Percentiles rank a stretch among this genome's conserved stretches.
These are phyloP conservation scores for Dactylella cylindrospora DNA, from an alignment of 2,329 filamentous ascomycete species.

Conservation along the genomic window DNA sequence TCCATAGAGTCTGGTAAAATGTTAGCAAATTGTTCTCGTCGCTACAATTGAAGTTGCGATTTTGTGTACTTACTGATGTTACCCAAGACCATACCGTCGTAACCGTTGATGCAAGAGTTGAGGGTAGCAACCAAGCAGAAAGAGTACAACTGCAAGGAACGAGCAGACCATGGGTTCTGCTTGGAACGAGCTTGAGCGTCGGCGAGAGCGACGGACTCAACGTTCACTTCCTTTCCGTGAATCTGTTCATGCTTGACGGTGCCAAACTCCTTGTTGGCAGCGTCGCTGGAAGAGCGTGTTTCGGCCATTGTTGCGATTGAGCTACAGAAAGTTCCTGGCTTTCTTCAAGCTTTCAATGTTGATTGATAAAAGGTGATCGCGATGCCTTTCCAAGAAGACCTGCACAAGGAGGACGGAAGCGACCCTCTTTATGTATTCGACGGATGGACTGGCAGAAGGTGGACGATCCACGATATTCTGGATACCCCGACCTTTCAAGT, in stretches of 20 bases:
- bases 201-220: slow-evolving; percentile 41
- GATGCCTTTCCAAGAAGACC: slow-evolving; percentile 37
- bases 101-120: slow-evolving; percentile 60
- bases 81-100: slow-evolving; percentile 56
- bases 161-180: slow-evolving; percentile 53
- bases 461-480: slow-evolving; percentile 18
- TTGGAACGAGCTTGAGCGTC: slow-evolving; percentile 43
- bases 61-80: slow-evolving; percentile 52
- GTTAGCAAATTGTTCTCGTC: slow-evolving; percentile 1
- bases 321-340: slow-evolving; percentile 34
- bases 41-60: neutral
- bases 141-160: slow-evolving; percentile 55
- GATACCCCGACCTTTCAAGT: slow-evolving; percentile 16
- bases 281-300: slow-evolving; percentile 30
- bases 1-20: slow-evolving; percentile 53
- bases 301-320: slow-evolving; percentile 38
- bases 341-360: slow-evolving; percentile 35
- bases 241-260: slow-evolving; percentile 42
- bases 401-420: slow-evolving; percentile 15
- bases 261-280: slow-evolving; percentile 43
- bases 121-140: slow-evolving; percentile 58
- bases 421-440: slow-evolving; percentile 38
- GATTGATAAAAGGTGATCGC: slow-evolving; percentile 31
- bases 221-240: slow-evolving; percentile 27
- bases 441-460: neutral